These are phyloP conservation scores for Tricholoma hemisulphureum DNA, from an alignment of 768 basidiomycete genomes.

Conservation along the genomic window DNA sequence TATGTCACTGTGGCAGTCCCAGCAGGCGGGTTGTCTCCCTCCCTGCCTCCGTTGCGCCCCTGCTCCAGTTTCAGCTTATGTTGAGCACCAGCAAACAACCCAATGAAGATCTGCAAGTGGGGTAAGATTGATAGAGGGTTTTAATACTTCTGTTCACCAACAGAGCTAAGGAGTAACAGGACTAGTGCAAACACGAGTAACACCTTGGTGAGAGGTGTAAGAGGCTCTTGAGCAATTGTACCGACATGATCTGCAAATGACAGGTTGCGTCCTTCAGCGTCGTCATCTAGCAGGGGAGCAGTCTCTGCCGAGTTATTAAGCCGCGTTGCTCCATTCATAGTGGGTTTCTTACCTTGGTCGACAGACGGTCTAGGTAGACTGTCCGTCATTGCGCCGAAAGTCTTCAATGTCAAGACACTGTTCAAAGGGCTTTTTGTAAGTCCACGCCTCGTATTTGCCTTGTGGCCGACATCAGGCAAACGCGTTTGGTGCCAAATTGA, in stretches of 20 bases:
- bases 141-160: conserved; percentile 21
- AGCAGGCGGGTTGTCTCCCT: conserved; percentile 22
- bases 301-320: conserved; percentile 44
- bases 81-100: conserved; percentile 88
- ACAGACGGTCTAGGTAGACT: conserved; percentile 51
- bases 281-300: conserved; percentile 53
- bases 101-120: conserved; percentile 68
- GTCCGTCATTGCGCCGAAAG: conserved; percentile 46
- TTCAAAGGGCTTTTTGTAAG: conserved; percentile 6
- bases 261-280: conserved; percentile 21
- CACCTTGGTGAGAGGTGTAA: conserved; percentile 81
- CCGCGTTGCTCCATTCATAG: not conserved
- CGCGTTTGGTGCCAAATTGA: too few relatives aligned
- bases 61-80: conserved; percentile 62
- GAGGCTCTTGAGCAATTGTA: conserved; percentile 65
- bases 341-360: conserved; percentile 47
- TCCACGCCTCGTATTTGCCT: conserved; percentile 2
- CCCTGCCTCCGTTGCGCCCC: conserved; percentile 36
- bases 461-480: conserved; percentile 5
- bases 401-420: not conserved
- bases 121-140: not conserved
- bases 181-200: conserved; percentile 73
- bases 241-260: conserved; percentile 50
- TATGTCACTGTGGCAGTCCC: conserved; percentile 29
- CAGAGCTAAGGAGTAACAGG: conserved; percentile 76